These are phyloP conservation scores for Sporothrix humicola DNA, from an alignment of 2,329 filamentous ascomycete species.

Conservation along the genomic window DNA sequence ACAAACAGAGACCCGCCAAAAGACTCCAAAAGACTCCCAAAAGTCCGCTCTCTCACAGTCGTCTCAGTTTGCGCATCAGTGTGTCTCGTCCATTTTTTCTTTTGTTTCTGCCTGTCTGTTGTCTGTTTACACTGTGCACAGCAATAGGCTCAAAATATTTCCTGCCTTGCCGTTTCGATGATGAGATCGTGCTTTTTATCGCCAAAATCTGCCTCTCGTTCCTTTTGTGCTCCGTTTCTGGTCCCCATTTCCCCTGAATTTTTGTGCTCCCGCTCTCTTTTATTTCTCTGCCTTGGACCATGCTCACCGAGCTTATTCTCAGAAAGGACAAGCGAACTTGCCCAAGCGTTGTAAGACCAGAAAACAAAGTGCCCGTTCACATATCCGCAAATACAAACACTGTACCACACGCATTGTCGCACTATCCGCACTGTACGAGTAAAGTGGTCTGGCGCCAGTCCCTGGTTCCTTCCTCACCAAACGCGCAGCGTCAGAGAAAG, in stretches of 20 bases:
- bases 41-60: no score
- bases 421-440: constrained; percentile 14
- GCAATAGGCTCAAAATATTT: background rate
- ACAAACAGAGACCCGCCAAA: background rate
- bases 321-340: constrained; percentile 4
- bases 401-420: background rate
- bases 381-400: background rate
- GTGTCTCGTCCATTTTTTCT: background rate
- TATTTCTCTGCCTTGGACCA: constrained; percentile 19
- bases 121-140: background rate
- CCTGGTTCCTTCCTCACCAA: constrained; percentile 7
- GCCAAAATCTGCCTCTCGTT: constrained; percentile 17
- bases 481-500: constrained; percentile 24
- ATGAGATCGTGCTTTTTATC: background rate
- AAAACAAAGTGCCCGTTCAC: no score
- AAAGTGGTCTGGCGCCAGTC: constrained; percentile 4
- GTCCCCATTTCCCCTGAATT: background rate
- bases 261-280: background rate
- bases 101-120: constrained; percentile 20
- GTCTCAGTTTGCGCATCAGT: background rate
- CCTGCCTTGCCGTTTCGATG: background rate
- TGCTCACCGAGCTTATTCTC: constrained; percentile 1
- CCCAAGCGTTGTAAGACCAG: background rate
- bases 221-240: background rate
- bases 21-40: constrained; percentile 6